phyloP scores from a whole-genome alignment of 352 stramenopile genomes.

The Saprolegnia parasitica region DNA sequence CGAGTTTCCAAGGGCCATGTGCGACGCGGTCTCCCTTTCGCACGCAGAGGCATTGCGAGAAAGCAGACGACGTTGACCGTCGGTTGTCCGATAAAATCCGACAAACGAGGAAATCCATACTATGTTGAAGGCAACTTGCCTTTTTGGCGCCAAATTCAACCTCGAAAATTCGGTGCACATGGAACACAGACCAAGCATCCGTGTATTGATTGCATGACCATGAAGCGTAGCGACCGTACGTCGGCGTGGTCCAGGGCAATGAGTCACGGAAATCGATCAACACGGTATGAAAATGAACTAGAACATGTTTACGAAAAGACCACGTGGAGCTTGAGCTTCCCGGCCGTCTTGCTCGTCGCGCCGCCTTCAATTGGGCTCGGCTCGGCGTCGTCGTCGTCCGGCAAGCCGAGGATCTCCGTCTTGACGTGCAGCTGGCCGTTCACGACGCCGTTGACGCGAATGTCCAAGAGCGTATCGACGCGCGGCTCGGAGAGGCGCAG shows the following conservation, averaged over 20 bases:
- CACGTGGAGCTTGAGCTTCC: conserved; percentile 15
- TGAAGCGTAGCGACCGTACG: no score
- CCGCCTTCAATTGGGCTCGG: not conserved
- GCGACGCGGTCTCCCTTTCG: no score
- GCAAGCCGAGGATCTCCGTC: conserved; percentile 23
- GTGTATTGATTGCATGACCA: no score
- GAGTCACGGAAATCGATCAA: not conserved
- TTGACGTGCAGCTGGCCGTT: conserved; percentile 19
- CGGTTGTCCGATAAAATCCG: no score
- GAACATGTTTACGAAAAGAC: not conserved
- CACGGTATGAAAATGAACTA: not conserved
- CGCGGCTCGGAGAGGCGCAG: not conserved
- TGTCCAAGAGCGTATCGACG: conserved; percentile 17
- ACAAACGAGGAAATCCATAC: no score
- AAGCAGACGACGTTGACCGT: no score
- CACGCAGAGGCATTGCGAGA: no score
- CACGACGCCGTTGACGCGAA: conserved; percentile 14
- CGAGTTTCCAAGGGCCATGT: no score
- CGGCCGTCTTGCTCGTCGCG: conserved; percentile 13
- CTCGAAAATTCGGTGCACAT: no score
- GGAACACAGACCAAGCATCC: no score
- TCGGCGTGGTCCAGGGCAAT: not conserved
- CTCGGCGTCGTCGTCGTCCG: conserved; percentile 3
- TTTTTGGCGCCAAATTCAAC: no score
- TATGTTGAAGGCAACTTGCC: no score